phyloP scores from a whole-genome alignment of 2,329 filamentous ascomycete species.

The Helicocarpus griseus region DNA sequence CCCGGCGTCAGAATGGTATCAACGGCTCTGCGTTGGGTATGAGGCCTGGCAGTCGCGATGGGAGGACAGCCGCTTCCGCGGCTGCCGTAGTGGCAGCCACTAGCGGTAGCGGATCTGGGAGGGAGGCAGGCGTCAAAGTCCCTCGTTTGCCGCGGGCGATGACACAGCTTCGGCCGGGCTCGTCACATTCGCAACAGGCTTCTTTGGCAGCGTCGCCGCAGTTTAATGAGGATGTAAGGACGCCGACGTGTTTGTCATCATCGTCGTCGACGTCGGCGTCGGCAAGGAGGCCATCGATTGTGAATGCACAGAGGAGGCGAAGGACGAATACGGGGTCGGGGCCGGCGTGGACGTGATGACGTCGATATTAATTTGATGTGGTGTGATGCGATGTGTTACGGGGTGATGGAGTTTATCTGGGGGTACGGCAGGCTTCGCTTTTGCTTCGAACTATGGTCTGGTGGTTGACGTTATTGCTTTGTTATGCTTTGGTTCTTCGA shows the following conservation, averaged over 20 bases:
- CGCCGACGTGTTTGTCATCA: conserved; percentile 24
- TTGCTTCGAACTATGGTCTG: too few species aligned
- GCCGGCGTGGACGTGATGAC: conserved; percentile 25
- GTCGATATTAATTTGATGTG: background rate
- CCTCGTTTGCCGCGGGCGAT: conserved; percentile 29
- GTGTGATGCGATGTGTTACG: background rate
- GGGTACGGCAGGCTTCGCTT: too few species aligned
- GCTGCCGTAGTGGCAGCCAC: background rate
- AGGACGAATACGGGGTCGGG: conserved; percentile 29
- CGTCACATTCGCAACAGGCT: conserved; percentile 23
- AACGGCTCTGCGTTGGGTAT: conserved; percentile 26
- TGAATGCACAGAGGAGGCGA: conserved; percentile 29
- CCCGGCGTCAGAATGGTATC: conserved; percentile 30
- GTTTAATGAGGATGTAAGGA: conserved; percentile 28
- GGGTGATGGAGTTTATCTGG: background rate
- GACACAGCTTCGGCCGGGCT: conserved; percentile 17
- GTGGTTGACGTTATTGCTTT: conserved; percentile 7
- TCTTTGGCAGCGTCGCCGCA: conserved; percentile 23
- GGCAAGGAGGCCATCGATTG: conserved; percentile 25
- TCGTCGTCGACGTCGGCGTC: conserved; percentile 27
- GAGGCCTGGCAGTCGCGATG: conserved; percentile 34
- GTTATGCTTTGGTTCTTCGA: background rate
- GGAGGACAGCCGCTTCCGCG: conserved; percentile 15
- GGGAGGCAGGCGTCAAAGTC: conserved; percentile 24
- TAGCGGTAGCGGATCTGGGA: conserved; percentile 18